phyloP scores from a whole-genome alignment of 495 filamentous ascomycete genomes.

The Penicillium coprophilum region DNA sequence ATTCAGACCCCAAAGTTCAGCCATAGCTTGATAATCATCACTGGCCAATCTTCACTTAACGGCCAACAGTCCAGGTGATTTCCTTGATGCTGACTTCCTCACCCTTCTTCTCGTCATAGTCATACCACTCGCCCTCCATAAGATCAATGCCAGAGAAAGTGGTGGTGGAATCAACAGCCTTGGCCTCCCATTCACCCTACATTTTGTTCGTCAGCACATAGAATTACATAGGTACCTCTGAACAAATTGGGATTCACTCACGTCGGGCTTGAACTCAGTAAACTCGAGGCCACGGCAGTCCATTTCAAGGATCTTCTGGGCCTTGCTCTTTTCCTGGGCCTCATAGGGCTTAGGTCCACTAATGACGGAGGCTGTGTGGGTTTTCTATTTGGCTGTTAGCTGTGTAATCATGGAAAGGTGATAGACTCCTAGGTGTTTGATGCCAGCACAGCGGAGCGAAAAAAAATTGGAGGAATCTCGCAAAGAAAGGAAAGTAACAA shows the following conservation, averaged over 20 bases:
- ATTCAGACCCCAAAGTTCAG: not conserved
- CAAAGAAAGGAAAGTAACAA: not conserved
- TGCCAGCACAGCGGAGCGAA: not conserved
- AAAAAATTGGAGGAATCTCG: not conserved
- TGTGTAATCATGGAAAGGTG: not conserved
- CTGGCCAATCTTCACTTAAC: conserved; percentile 9
- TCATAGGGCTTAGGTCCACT: conserved; percentile 68
- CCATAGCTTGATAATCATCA: not conserved
- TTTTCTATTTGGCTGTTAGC: conserved; percentile 44
- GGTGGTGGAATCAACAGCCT: conserved; percentile 73
- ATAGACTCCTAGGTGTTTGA: not conserved
- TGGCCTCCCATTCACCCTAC: conserved; percentile 85
- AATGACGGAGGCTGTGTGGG: conserved; percentile 69
- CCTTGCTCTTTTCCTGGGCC: conserved; percentile 58
- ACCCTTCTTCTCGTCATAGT: conserved; percentile 78
- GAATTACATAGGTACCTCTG: not conserved
- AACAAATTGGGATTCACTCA: conserved; percentile 35
- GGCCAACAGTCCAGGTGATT: conserved; percentile 78
- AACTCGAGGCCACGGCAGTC: conserved; percentile 96
- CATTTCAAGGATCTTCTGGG: conserved; percentile 77
- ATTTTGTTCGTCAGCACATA: conserved; percentile 4
- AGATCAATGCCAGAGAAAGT: conserved; percentile 80
- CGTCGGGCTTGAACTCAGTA: conserved; percentile 82
- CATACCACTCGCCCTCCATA: conserved; percentile 84
- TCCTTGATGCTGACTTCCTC: conserved; percentile 92